A percentile compares a stretch with the other conserved stretches of the same genome.
Evolutionary conservation across 1,139 yeast genomes (phyloP).

Genomic region (Zhuliangozyma blackwelliae): DNA sequence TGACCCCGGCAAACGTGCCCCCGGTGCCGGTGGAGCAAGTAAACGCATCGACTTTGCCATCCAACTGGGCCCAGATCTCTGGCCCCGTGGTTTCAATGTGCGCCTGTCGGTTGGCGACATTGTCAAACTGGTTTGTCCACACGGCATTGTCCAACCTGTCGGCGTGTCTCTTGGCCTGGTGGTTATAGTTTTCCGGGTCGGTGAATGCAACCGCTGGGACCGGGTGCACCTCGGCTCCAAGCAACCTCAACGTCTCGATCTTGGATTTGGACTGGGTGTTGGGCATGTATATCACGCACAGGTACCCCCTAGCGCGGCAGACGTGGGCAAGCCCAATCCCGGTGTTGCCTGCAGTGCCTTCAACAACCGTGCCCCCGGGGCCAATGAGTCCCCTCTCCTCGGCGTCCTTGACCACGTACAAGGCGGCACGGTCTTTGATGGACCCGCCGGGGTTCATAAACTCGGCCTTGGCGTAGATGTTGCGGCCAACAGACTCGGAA

Average conservation of each 20-base stretch:
- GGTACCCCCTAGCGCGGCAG: slow-evolving; percentile 77
- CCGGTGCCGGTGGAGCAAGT: slow-evolving; percentile 92
- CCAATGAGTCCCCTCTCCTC: slow-evolving; percentile 62
- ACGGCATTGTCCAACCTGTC: slow-evolving; percentile 70
- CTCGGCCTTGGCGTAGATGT: slow-evolving; percentile 85
- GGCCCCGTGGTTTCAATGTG: slow-evolving; percentile 93
- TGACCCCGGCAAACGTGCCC: slow-evolving; percentile 82
- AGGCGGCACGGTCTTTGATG: slow-evolving; percentile 87
- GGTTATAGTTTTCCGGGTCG: slow-evolving; percentile 79
- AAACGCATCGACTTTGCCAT: slow-evolving; percentile 78
- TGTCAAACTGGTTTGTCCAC: slow-evolving; percentile 92
- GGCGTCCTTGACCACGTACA: slow-evolving; percentile 73
- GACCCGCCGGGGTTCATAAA: slow-evolving; percentile 95
- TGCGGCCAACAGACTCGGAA: slow-evolving; percentile 61
- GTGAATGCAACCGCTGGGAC: slow-evolving; percentile 86
- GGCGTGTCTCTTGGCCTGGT: slow-evolving; percentile 81
- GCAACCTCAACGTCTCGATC: slow-evolving; percentile 62
- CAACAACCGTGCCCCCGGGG: slow-evolving; percentile 60
- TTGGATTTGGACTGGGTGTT: slow-evolving; percentile 78
- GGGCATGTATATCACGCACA: slow-evolving; percentile 85
- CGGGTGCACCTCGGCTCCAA: slow-evolving; percentile 85
- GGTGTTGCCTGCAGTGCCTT: slow-evolving; percentile 63
- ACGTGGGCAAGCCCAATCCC: slow-evolving; percentile 91
- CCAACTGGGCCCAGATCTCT: slow-evolving; percentile 80
- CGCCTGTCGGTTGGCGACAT: slow-evolving; percentile 80